phyloP scores from a whole-genome alignment of 371 early-diverging fungal genomes.

The Blakeslea trispora region DNA sequence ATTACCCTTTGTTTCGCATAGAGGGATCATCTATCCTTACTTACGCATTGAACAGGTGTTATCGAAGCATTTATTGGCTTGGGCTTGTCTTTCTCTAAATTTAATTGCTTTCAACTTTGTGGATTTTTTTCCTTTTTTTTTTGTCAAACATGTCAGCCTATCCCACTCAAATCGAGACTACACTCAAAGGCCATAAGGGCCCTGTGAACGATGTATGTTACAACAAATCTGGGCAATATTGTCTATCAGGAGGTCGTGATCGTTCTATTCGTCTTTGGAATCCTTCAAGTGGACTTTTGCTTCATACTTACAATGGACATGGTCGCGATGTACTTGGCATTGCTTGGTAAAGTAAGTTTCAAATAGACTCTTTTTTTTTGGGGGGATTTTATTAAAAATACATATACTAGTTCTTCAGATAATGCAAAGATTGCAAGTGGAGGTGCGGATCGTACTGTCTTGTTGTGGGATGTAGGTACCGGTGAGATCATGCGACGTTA shows the following conservation, averaged over 20 bases:
- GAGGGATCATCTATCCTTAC: too few species aligned
- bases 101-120: too few species aligned
- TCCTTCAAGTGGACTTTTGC: slow-evolving; percentile 62
- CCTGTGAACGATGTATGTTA: slow-evolving; percentile 69
- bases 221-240: slow-evolving; percentile 72
- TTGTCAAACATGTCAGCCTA: slow-evolving; percentile 33
- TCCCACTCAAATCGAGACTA: slow-evolving; percentile 40
- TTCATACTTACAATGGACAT: slow-evolving; percentile 85
- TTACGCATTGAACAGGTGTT: too few species aligned
- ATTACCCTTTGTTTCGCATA: too few species aligned
- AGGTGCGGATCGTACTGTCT: slow-evolving; percentile 79
- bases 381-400: too few species aligned
- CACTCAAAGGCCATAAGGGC: slow-evolving; percentile 64
- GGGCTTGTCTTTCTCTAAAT: too few species aligned
- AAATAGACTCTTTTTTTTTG: too few species aligned
- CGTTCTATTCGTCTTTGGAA: slow-evolving; percentile 82
- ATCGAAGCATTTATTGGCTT: too few species aligned
- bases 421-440: slow-evolving; percentile 82
- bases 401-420: slow-evolving; percentile 58
- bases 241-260: slow-evolving; percentile 82
- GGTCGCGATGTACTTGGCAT: slow-evolving; percentile 85
- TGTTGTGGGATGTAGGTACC: slow-evolving; percentile 86
- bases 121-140: neutral
- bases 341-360: slow-evolving; percentile 54
- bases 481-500: slow-evolving; percentile 74